Base-by-base conservation (phyloP, 495 filamentous ascomycete species). In the Penicillium samsonianum region DNA sequence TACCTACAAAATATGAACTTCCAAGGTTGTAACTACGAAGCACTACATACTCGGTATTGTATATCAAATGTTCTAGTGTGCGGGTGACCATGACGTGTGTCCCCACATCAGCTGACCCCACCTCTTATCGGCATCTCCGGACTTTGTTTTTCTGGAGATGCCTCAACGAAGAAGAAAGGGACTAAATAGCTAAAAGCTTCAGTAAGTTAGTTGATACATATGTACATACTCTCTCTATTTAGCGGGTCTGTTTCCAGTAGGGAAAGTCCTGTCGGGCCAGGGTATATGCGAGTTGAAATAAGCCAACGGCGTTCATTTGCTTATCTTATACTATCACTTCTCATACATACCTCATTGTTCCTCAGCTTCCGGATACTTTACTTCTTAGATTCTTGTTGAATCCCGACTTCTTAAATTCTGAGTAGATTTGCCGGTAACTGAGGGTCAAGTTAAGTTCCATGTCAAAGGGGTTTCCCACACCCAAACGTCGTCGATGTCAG, bases 341-440 rank as follows among this genome's bases (percentile, higher is more conserved):
- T 53, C 50, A 43, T 43, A 53, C 50, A 53, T 53, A 41, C 37
- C 50, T 53, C 50, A 53, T 53, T 53, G 50, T 33, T 53, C 50
- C 50, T 43, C n/a, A 42, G 50, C 25, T 53, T 53, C 50, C 50
- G 50, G 38, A 3, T 19, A 1, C n/a, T 26, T 20, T 35, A 17
- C 33, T 52, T 52, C 33, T 41, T 52, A 35, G 30, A 22, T 41
- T 38, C 35, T n/a, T 30, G 10, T 19, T 31, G 26, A 48, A 30
- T 48, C 10, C 4, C 31, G 45, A 33, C 9, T n/a, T 7, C 19
- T 31, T 31, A 5, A 3, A 12, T 20, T 14, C 12, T 31, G 9
- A 48, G 2, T 19, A 31, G 28, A 31, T 14, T 25, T 31, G 11
- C 4, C 16, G 2, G 43, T 47, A 17, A 17, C n/a, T 14, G n/a